A percentile compares a stretch with the other conserved stretches of the same genome.
Conservation (phyloP, 2,329 filamentous ascomycete species). For the Ceratocystis harringtonii region DNA sequence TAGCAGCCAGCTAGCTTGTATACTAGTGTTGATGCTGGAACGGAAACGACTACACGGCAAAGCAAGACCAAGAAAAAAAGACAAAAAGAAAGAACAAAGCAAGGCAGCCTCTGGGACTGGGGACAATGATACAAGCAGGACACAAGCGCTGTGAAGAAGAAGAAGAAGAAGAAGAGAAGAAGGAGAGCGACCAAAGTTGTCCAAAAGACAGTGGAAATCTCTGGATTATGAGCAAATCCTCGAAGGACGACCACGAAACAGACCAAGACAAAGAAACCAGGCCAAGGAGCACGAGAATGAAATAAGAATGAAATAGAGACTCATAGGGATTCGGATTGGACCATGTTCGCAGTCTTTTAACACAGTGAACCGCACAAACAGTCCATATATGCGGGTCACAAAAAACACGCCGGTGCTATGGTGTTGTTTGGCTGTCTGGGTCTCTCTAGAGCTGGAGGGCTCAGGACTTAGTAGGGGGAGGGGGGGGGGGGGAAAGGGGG, state of each 20-base stretch:
- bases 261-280: conserved; percentile 8
- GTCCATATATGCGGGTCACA: not conserved
- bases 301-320: conserved; percentile 15
- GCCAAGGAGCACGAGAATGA: conserved; percentile 15
- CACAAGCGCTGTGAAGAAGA: not conserved
- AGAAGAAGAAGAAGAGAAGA: not conserved
- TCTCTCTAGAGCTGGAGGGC: not conserved
- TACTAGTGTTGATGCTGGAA: not conserved
- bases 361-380: not conserved
- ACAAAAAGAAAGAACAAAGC: not conserved
- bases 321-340: conserved; percentile 14
- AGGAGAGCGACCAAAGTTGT: not conserved
- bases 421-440: not conserved
- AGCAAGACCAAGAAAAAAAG: not conserved
- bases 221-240: conserved; percentile 2
- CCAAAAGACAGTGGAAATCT: conserved; percentile 1
- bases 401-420: not conserved
- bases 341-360: not conserved
- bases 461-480: not conserved
- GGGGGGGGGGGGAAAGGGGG: not conserved
- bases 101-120: not conserved
- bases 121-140: not conserved
- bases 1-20: not conserved
- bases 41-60: not conserved
- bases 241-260: conserved; percentile 8